Conservation (phyloP, 2,329 filamentous ascomycete species). For the Colletotrichum sp. region DNA sequence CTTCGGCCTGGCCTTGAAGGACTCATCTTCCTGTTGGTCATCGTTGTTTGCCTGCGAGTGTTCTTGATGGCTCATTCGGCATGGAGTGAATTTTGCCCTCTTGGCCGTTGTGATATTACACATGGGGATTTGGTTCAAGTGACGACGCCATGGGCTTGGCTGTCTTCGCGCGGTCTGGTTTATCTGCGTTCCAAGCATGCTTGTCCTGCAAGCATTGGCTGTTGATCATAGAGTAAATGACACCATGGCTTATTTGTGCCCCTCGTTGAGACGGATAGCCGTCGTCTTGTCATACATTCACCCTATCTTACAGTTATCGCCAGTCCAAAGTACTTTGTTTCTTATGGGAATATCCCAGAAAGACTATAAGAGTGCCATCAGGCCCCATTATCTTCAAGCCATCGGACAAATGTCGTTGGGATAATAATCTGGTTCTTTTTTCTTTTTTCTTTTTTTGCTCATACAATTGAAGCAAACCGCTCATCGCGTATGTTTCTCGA, state of each 20-base stretch:
- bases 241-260: background rate
- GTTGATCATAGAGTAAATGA: background rate
- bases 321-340: rapidly evolving
- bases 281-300: background rate
- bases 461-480: background rate
- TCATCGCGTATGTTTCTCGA: background rate
- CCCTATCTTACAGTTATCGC: background rate
- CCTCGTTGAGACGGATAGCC: rapidly evolving
- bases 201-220: background rate
- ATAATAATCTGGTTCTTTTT: no score
- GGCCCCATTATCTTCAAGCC: background rate
- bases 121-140: background rate
- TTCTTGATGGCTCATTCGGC: background rate
- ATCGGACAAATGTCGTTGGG: no score
- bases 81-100: background rate
- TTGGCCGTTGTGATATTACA: background rate
- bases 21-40: rapidly evolving
- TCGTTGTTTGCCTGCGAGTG: background rate
- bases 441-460: no score
- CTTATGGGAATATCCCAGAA: background rate
- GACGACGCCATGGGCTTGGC: rapidly evolving
- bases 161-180: background rate
- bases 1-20: no score
- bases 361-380: rapidly evolving
- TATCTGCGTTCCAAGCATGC: background rate